Evolutionary conservation across 1,139 yeast species (phyloP), one percentile per base, ranked within the genome.

Genomic region (Lodderomyces jiufengensis): DNA sequence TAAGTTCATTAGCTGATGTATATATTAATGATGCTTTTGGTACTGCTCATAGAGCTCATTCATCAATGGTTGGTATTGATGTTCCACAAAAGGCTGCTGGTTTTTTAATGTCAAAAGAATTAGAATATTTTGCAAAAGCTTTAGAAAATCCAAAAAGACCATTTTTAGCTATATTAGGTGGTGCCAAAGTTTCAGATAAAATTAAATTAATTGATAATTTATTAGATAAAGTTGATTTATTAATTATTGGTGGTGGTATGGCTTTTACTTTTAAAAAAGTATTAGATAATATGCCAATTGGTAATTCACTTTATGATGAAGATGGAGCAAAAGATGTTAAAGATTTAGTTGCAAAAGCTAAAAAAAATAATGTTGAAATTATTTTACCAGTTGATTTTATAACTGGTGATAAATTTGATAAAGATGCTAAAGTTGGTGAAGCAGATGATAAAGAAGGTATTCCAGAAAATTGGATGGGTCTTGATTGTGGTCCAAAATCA

Each of bases 241-340:
- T 90, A 64, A 86, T 90, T 68, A 82, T 90, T 56, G 97, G 97
- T 63, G 97, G 97, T 72, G 97, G 97, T 72, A 90, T 90, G 97
- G 90, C 97, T 43, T 90, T 88, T 81, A 90, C 97, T 57, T 90
- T 90, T 78, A 86, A 85, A 77, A 90, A 92, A 78, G 84, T 90
- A 41, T 66, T 87, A 52, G 84, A 86, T 65, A 76, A 78, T 62
- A 80, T 85, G 73, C 65, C 78, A 45, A 92, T 92, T 55, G 97
- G 97, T 63, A 71, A 80, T 65, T 90, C 97, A 31, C 75, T 90
- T 57, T 90, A 61, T 67, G 97, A 90, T 63, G 84, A 78, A 59
- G 95, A 79, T 42, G 97, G 97, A 59, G 83, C 97, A 53, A 83
- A 87, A 78, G 80, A 86, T 54, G 97, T 88, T 57, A 86, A 87